Percentiles rank a stretch among this genome's conserved stretches.
phyloP scores from a whole-genome alignment of 805 yeast species.

The Sugiyamaella marilandica region DNA sequence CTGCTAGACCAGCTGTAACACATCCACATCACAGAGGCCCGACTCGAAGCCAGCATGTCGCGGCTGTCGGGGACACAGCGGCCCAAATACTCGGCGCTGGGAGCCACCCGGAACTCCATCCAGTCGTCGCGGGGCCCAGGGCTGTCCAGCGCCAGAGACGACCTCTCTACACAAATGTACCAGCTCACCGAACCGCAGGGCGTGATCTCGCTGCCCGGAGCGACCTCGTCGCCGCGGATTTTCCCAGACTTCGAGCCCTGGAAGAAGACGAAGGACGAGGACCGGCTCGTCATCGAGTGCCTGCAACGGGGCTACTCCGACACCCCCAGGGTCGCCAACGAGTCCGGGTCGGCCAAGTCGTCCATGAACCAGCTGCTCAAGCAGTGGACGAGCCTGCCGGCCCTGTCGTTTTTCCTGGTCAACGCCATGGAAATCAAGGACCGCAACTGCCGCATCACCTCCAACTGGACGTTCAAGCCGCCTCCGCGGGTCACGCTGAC shows the following conservation, averaged over 20 bases:
- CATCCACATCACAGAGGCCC: no score
- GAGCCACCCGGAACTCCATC: not conserved
- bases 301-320: constrained; percentile 71
- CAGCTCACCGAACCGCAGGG: constrained; percentile 32
- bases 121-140: not conserved
- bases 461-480: constrained; percentile 59
- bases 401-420: constrained; percentile 45
- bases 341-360: constrained; percentile 64
- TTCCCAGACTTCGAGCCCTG: constrained; percentile 75
- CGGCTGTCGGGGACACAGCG: not conserved
- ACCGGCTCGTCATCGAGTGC: constrained; percentile 46
- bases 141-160: constrained; percentile 19
- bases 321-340: constrained; percentile 56
- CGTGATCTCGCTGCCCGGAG: constrained; percentile 32
- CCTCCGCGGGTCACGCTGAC: constrained; percentile 90
- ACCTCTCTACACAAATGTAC: constrained; percentile 30
- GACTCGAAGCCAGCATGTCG: not conserved
- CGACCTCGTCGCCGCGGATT: constrained; percentile 5
- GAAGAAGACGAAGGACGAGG: constrained; percentile 55
- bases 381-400: constrained; percentile 42
- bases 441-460: constrained; percentile 41
- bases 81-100: not conserved
- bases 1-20: no score
- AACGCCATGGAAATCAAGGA: constrained; percentile 47
- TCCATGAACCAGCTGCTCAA: constrained; percentile 40